Base-by-base conservation (phyloP, 139 green algal genomes). In the Chlamydomonas schloesseri region DNA sequence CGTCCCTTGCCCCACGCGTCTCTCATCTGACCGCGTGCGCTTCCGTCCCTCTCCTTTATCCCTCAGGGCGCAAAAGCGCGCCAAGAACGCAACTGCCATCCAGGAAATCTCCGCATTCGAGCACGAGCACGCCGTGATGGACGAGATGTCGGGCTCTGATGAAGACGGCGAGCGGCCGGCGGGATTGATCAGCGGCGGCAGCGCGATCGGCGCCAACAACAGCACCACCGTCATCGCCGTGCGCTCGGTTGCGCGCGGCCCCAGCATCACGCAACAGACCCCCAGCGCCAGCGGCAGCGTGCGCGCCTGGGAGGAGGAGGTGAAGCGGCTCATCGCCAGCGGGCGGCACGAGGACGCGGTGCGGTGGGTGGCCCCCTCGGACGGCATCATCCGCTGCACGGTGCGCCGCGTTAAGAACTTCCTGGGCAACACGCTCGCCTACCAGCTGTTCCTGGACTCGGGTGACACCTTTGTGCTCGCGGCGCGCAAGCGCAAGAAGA, bases 401-500 rank as follows among this genome's bases (percentile, higher is more conserved):
- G 62, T 94, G 23, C 74, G 83, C 24, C 86, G 86, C 18, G 46
- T 84, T 4, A 88, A 88, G 75, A 81, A 87, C 50, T 84, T 91
- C 24, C 69, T 91, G 11, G 83, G 88, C 60, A 23, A 85, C 14
- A 85, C 79, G 14, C 46, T 69, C 26, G 46, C 67, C 5, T 85
- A 85, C 47, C 79, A 85, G 42, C 67, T 97, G 73, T 88, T 88
- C 46, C 82, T 97, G 26, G 94, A 96, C 60, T 82, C 90, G 18
- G 88, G 89, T 0, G 89, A 94, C 53, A 68, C 89, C 9, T 97
- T 99, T 73, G 89, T 99, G 64, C 87, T 98, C 36, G 92, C 94
- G 1, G 97, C 96, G 14, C 91, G 96, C 69, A 96, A 95, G 84
- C 93, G 97, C 77, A 97, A 97, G 82, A 98, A 98, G 90, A 94